Conservation (phyloP, 257 asterid species). For the Ajuga chamaepitys region DNA sequence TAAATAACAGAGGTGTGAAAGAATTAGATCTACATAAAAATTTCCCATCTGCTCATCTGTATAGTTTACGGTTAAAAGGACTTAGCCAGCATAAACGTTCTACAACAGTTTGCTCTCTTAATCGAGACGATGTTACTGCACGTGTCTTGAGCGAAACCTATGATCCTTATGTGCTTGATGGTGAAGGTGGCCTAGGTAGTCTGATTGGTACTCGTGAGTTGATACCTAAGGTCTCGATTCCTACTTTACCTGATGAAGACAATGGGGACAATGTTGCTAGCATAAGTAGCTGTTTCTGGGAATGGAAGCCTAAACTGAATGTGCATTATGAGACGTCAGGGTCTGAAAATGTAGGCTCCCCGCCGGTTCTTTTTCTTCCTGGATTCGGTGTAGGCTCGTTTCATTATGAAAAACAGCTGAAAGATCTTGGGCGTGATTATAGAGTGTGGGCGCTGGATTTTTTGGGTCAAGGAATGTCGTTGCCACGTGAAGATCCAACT, state of each 20-base stretch:
- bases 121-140: conserved; percentile 32
- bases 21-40: conserved; percentile 21
- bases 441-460: conserved; percentile 80
- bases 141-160: conserved; percentile 33
- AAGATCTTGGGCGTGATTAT: conserved; percentile 84
- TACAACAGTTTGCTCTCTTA: conserved; percentile 23
- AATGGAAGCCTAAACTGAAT: conserved; percentile 74
- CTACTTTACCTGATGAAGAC: conserved; percentile 59
- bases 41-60: conserved; percentile 13
- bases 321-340: conserved; percentile 87
- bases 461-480: conserved; percentile 87
- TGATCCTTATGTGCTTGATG: conserved; percentile 42
- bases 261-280: conserved; percentile 46
- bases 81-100: conserved; percentile 8
- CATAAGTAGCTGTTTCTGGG: conserved; percentile 63
- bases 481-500: conserved; percentile 84
- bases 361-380: conserved; percentile 82
- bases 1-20: conserved; percentile 30
- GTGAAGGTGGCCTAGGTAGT: conserved; percentile 26
- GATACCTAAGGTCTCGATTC: conserved; percentile 60
- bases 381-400: conserved; percentile 98
- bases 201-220: conserved; percentile 29
- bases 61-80: conserved; percentile 24
- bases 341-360: conserved; percentile 55
- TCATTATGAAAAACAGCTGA: conserved; percentile 81